Percentiles rank a stretch among this genome's conserved stretches.
Conservation (phyloP, 352 stramenopile genomes). For the Phytophthora vignae region DNA sequence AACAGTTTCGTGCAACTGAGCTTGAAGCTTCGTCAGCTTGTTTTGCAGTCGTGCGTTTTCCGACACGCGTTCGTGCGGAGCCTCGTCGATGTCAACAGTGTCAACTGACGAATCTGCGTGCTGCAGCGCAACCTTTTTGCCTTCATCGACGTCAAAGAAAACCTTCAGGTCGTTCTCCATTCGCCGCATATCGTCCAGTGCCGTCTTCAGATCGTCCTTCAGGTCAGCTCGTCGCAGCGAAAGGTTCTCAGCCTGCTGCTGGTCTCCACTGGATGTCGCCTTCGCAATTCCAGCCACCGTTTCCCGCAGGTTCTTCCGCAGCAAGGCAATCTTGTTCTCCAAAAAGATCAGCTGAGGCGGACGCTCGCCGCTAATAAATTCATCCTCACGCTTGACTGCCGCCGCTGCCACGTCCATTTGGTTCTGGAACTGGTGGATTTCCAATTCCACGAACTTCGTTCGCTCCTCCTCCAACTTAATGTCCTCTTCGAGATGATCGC, state of each 20-base stretch:
- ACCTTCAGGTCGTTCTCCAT: slow-evolving; percentile 73
- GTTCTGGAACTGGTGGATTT: slow-evolving; percentile 71
- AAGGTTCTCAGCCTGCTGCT: slow-evolving; percentile 67
- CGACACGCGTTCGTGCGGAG: slow-evolving; percentile 51
- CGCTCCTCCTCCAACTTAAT: slow-evolving; percentile 68
- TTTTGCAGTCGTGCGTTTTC: slow-evolving; percentile 52
- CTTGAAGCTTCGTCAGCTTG: slow-evolving; percentile 55
- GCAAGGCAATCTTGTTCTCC: slow-evolving; percentile 74
- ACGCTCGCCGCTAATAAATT: slow-evolving; percentile 82
- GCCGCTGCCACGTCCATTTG: slow-evolving; percentile 74
- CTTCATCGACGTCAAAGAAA: slow-evolving; percentile 44
- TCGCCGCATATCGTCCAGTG: slow-evolving; percentile 75
- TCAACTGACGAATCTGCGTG: slow-evolving; percentile 36
- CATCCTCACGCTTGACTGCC: slow-evolving; percentile 75
- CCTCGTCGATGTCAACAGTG: slow-evolving; percentile 55
- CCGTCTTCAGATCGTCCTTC: slow-evolving; percentile 75
- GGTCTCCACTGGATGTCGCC: slow-evolving; percentile 60
- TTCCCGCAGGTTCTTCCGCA: slow-evolving; percentile 76
- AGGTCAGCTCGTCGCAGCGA: slow-evolving; percentile 65
- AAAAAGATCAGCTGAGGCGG: slow-evolving; percentile 81
- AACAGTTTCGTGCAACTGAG: slow-evolving; percentile 71
- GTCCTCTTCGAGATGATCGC: slow-evolving; percentile 63
- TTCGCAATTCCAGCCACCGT: slow-evolving; percentile 68
- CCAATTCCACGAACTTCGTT: slow-evolving; percentile 58
- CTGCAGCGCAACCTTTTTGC: slow-evolving; percentile 37